Base-by-base conservation (phyloP, 2,329 filamentous ascomycete species). In the Fusarium irregulare region DNA sequence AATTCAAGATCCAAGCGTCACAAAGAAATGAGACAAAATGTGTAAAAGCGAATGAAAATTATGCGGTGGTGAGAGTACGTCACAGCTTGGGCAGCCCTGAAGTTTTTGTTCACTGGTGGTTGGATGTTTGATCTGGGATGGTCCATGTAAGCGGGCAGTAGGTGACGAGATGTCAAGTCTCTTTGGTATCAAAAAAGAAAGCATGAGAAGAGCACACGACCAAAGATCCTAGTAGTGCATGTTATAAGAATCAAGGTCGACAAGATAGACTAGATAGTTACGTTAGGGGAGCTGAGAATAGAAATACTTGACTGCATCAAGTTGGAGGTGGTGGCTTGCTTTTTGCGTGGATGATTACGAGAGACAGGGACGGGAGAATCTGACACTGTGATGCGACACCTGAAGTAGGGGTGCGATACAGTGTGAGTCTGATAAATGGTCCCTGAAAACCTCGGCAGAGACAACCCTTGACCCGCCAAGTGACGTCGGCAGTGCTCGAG, bases 401-500 rank as follows among this genome's bases (percentile, higher is more conserved):
- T 10, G 7, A 2, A 18, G 3, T 14, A 16, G 13, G 4, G 6
- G 6, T 1, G 2, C 4, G 7, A 7, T 7, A 66, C 61, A 66
- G 63, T 60, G 48, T 13, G 41, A 47, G 14, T 16, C 6, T 13
- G n/a, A 9, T 20, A 18, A 6, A 12, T 56, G 68, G 21, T 25
- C 40, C 63, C 46, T 66, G 42, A 21, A 44, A 37, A 32, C 40
- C 37, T 58, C 56, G 64, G 62, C 40, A 66, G 55, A 55, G 40
- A 41, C 37, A 28, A 62, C 57, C 64, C 68, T 56, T 76, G 51
- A 47, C 59, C 61, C 64, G 65, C 60, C 55, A 62, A 71, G 68
- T 72, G 70, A 72, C 70, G 70, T 72, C 70, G 70, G 70, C 70
- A 70, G 61, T 72, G 66, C 62, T 63, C 56, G 44, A 41, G 57